A percentile compares a stretch with the other conserved stretches of the same genome.
phyloP scores from a whole-genome alignment of 495 filamentous ascomycete species.

The Aspergillus affinis region DNA sequence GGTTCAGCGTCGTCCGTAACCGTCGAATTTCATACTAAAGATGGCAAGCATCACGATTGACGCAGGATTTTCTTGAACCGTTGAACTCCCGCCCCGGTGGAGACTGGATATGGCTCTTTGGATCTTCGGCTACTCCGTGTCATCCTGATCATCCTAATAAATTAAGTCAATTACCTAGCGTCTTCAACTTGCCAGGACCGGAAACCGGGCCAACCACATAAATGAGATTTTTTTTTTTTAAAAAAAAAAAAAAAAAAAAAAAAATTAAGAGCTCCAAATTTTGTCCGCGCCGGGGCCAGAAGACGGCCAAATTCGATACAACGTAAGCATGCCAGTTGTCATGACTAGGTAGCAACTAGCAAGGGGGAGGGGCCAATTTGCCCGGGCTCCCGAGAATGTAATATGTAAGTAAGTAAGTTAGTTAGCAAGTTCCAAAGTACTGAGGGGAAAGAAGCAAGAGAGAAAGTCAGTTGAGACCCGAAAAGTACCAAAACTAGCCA shows the following conservation, averaged over 20 bases:
- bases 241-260: no score
- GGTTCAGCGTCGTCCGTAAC: neutral
- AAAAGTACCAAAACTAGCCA: no score
- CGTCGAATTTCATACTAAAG: neutral
- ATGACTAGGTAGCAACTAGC: neutral
- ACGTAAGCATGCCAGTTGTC: conserved; percentile 17
- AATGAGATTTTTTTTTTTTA: no score
- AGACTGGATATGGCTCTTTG: neutral
- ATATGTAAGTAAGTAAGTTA: no score
- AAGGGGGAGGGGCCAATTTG: neutral
- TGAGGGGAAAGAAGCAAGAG: no score
- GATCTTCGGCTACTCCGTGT: neutral
- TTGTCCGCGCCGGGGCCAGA: neutral
- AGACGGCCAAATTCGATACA: neutral
- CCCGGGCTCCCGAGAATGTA: neutral
- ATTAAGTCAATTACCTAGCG: no score
- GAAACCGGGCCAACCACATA: no score
- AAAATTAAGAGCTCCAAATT: neutral
- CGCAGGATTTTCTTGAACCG: neutral
- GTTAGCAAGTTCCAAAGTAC: no score
- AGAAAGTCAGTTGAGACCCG: no score
- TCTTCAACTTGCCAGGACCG: no score
- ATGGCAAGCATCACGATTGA: neutral
- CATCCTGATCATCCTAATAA: neutral
- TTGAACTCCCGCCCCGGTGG: neutral